These are phyloP conservation scores for Didymellaceae sp. DNA, from an alignment of 2,329 filamentous ascomycete genomes.

Conservation along the genomic window DNA sequence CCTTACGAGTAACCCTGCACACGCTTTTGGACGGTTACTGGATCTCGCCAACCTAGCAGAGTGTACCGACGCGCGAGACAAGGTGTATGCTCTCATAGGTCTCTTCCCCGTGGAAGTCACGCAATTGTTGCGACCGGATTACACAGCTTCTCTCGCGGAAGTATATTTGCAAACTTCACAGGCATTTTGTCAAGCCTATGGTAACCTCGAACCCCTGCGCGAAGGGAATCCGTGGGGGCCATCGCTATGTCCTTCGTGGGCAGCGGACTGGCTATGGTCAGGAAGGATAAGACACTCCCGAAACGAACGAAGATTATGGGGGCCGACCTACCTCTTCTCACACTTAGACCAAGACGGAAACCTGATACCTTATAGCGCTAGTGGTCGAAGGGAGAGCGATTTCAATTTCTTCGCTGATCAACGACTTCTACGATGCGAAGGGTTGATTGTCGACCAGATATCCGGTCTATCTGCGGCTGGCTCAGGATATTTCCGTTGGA, in stretches of 20 bases:
- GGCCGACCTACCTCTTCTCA: slow-evolving; percentile 1
- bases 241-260: slow-evolving; percentile 5
- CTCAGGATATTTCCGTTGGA: slow-evolving; percentile 4
- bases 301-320: not conserved
- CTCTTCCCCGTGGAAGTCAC: not conserved
- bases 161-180: not conserved
- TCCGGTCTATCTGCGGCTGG: slow-evolving; percentile 5
- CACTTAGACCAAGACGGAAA: not conserved
- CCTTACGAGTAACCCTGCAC: not conserved
- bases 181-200: not conserved
- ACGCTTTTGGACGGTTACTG: slow-evolving; percentile 3
- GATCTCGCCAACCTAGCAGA: slow-evolving; percentile 5
- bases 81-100: slow-evolving; percentile 10
- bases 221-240: slow-evolving; percentile 15
- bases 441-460: slow-evolving; percentile 9
- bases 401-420: not conserved
- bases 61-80: slow-evolving; percentile 3
- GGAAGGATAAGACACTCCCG: not conserved
- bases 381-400: not conserved
- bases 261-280: slow-evolving; percentile 7
- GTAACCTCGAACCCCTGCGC: slow-evolving; percentile 9
- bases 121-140: not conserved
- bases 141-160: not conserved
- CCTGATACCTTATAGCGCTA: not conserved
- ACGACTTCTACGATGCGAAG: not conserved